Percentiles rank a stretch among this genome's conserved stretches.
Evolutionary conservation across 1,139 yeast genomes (phyloP).

Genomic region (Suhomyces chickasaworum): DNA sequence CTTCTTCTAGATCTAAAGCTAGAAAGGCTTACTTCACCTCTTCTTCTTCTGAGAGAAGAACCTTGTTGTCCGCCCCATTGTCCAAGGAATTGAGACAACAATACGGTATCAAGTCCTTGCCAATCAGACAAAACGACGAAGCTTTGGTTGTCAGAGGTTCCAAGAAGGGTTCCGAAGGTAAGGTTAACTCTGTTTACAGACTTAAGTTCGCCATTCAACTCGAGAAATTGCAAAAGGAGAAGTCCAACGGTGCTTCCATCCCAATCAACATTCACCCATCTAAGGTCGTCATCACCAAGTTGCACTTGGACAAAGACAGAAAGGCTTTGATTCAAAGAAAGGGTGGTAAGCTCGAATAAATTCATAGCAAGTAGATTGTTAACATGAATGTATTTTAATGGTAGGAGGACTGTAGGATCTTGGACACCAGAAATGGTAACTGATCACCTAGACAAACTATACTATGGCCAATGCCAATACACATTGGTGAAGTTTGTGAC

Average conservation of each 20-base stretch:
- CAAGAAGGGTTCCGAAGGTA: slow-evolving; percentile 99
- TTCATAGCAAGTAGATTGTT: slow-evolving; percentile 19
- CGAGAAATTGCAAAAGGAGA: slow-evolving; percentile 97
- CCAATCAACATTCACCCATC: slow-evolving; percentile 99
- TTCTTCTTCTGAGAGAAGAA: slow-evolving; percentile 95
- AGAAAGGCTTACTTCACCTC: slow-evolving; percentile 99
- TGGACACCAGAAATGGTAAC: neutral
- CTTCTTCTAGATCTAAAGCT: slow-evolving; percentile 99
- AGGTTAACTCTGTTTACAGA: slow-evolving; percentile 98
- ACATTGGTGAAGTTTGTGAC: no score
- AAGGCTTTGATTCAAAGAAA: slow-evolving; percentile 94
- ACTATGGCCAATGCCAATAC: no score
- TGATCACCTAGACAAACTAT: neutral
- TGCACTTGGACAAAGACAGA: slow-evolving; percentile 98
- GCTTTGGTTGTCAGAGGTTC: slow-evolving; percentile 97
- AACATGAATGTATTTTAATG: slow-evolving; percentile 25
- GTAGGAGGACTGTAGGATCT: slow-evolving; percentile 6
- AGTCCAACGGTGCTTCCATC: slow-evolving; percentile 97
- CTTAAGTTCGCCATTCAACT: slow-evolving; percentile 95
- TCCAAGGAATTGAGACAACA: slow-evolving; percentile 98
- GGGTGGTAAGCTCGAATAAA: slow-evolving; percentile 62
- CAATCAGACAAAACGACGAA: slow-evolving; percentile 98
- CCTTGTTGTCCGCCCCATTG: slow-evolving; percentile 96
- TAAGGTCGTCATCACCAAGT: slow-evolving; percentile 97
- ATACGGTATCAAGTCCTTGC: slow-evolving; percentile 94